phyloP scores from a whole-genome alignment of 441 rosid species.

The Croton laevigatus region DNA sequence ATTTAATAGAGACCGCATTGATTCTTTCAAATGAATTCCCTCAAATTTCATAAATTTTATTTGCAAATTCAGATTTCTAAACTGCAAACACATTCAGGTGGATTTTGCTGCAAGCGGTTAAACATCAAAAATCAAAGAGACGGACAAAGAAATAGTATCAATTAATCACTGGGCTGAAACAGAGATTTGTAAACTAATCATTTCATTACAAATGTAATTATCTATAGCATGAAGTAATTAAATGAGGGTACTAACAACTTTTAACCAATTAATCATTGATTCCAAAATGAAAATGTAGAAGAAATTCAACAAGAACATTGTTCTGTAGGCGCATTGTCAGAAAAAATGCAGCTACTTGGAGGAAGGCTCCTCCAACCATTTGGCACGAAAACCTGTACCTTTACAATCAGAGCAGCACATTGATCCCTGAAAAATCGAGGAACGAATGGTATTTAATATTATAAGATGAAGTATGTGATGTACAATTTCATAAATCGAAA shows the following conservation, averaged over 20 bases:
- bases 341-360: slow-evolving; percentile 31
- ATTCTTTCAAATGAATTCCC: too few relatives aligned
- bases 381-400: slow-evolving; percentile 95
- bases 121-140: too few relatives aligned
- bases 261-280: background rate
- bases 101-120: too few relatives aligned
- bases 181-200: too few relatives aligned
- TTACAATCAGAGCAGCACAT: slow-evolving; percentile 66
- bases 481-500: too few relatives aligned
- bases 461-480: too few relatives aligned
- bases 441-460: background rate
- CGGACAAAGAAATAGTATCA: too few relatives aligned
- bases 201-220: too few relatives aligned
- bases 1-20: too few relatives aligned
- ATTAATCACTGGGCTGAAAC: too few relatives aligned
- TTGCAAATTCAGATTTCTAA: background rate
- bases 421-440: slow-evolving; percentile 48
- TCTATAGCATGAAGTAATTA: background rate
- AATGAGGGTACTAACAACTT: background rate
- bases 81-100: too few relatives aligned
- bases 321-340: background rate
- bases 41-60: too few relatives aligned
- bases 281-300: slow-evolving; percentile 8
- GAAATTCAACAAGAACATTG: slow-evolving; percentile 8
- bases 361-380: slow-evolving; percentile 84